These are phyloP conservation scores for Peronospora belbahrii DNA, from an alignment of 352 stramenopile genomes.

Conservation along the genomic window DNA sequence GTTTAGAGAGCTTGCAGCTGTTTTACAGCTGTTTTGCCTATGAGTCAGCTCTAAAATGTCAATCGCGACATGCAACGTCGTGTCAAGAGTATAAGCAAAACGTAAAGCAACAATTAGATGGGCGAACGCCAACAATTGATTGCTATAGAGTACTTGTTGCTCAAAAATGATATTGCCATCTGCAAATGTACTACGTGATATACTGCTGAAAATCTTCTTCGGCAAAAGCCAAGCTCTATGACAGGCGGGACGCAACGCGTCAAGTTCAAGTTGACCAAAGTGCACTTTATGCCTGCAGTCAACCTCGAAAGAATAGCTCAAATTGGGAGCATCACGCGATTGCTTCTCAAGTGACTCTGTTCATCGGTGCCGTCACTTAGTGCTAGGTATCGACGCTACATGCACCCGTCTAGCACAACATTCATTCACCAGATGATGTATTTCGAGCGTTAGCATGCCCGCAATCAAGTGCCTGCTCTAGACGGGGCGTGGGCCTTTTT, in stretches of 20 bases:
- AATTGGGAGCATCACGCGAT: too few species aligned
- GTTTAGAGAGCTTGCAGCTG: not conserved
- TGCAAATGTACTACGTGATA: constrained; percentile 11
- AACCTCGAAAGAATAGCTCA: not conserved
- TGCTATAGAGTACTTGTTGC: constrained; percentile 3
- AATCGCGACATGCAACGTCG: not conserved
- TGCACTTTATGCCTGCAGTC: not conserved
- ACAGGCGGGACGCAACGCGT: not conserved
- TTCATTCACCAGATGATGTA: too few species aligned
- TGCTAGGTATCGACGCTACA: not conserved
- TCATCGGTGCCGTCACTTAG: not conserved
- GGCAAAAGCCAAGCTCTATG: constrained; percentile 2
- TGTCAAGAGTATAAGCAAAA: not conserved
- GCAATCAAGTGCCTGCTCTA: constrained; percentile 7
- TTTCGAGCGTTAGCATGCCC: not conserved
- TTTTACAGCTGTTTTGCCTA: not conserved
- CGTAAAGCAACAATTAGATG: too few species aligned
- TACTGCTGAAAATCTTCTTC: constrained; percentile 2
- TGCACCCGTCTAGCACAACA: too few species aligned
- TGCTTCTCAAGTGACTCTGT: not conserved
- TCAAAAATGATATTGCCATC: too few species aligned
- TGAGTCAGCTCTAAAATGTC: constrained; percentile 11
- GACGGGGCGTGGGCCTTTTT: constrained; percentile 7
- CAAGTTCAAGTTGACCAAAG: constrained; percentile 1
- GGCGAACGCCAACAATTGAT: not conserved